Conservation (phyloP, 2,329 filamentous ascomycete species). For the Sporothrix mexicana region DNA sequence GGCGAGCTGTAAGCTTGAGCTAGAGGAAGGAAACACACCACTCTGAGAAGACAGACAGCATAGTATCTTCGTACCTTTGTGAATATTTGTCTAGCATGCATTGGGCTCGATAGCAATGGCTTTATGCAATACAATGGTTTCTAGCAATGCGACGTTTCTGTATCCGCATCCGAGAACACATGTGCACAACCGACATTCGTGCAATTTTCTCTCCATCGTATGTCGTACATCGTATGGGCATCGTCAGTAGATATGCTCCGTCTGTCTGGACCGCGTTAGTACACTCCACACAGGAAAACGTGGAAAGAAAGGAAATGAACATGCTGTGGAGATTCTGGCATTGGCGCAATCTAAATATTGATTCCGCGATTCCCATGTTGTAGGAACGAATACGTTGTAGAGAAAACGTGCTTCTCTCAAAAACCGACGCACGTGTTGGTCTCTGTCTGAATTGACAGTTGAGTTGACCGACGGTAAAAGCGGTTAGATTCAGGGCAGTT, state of each 20-base stretch:
- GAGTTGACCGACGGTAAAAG: slow-evolving; percentile 5
- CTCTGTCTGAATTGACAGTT: not conserved
- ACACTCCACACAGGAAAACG: not conserved
- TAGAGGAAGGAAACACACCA: not conserved
- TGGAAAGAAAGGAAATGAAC: not conserved
- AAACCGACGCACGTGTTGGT: slow-evolving; percentile 8
- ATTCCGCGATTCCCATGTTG: too few species aligned
- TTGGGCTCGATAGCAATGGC: not conserved
- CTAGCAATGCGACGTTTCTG: not conserved
- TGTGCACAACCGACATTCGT: not conserved
- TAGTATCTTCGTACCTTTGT: too few species aligned
- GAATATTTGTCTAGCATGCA: not conserved
- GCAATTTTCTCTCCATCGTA: not conserved
- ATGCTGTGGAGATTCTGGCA: not conserved
- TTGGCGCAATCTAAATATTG: too few species aligned
- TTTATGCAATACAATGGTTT: not conserved
- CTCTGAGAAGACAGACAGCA: not conserved
- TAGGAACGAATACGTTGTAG: not conserved
- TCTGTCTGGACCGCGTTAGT: not conserved
- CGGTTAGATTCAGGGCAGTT: slow-evolving; percentile 4
- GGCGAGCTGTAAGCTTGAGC: slow-evolving; percentile 38
- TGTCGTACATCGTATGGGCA: not conserved
- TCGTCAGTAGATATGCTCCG: not conserved
- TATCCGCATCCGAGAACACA: not conserved
- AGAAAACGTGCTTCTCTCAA: not conserved